Conservation (phyloP, 129 eudicot species). For the Pulicaria dysenterica region DNA sequence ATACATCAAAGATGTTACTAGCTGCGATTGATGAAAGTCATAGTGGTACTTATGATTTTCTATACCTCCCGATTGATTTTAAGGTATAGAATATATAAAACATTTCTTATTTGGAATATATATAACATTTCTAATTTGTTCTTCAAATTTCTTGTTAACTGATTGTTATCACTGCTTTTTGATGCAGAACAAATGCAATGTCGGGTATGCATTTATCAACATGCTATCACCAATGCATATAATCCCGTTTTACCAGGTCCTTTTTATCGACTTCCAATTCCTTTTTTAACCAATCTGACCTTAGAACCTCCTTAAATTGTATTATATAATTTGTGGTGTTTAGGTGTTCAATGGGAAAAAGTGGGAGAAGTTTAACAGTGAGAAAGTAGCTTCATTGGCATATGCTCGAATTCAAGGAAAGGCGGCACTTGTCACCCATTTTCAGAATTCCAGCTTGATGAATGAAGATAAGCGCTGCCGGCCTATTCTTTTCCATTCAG, state of each 20-base stretch:
- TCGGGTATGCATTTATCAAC: conserved; percentile 98
- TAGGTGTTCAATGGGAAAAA: conserved; percentile 86
- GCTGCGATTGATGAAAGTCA: conserved; percentile 87
- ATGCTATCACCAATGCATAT: conserved; percentile 84
- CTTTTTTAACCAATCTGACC: not conserved
- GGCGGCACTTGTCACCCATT: conserved; percentile 75
- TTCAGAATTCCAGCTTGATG: conserved; percentile 93
- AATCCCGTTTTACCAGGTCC: conserved; percentile 78
- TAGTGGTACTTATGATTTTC: conserved; percentile 85
- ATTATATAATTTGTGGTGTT: conserved; percentile 8
- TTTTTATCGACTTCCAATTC: not conserved
- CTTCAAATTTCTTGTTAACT: not conserved
- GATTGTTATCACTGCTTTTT: conserved; percentile 5
- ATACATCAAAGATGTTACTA: conserved; percentile 93
- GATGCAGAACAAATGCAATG: conserved; percentile 90
- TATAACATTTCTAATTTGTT: not conserved
- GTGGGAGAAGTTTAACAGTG: conserved; percentile 95
- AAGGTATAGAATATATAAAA: conserved; percentile 50
- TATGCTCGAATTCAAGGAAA: conserved; percentile 95
- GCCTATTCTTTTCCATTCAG: conserved; percentile 74
- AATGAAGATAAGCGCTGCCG: conserved; percentile 91
- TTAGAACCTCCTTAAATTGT: not conserved
- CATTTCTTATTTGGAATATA: not conserved
- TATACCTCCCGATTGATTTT: conserved; percentile 90
- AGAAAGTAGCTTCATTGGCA: conserved; percentile 84